These are phyloP conservation scores for Capsicum rhomboideum DNA, from an alignment of 257 asterid genomes.

Conservation along the genomic window DNA sequence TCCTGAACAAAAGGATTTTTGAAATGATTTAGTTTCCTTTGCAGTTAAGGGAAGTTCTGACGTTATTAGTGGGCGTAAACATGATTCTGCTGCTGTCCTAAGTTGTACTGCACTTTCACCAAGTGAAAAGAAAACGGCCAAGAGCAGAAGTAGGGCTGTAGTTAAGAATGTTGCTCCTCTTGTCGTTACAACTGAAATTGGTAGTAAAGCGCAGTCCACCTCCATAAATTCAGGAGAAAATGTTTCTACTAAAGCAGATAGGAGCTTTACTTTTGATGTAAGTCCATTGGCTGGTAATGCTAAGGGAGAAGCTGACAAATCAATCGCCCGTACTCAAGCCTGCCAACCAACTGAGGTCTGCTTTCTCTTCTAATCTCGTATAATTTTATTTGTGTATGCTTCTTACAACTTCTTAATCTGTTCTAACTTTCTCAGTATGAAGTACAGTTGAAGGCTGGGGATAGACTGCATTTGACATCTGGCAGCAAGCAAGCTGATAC, in stretches of 20 bases:
- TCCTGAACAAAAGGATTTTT: background rate
- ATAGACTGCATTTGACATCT: constrained; percentile 40
- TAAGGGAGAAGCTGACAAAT: constrained; percentile 25
- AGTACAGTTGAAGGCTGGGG: constrained; percentile 39
- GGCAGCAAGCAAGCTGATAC: constrained; percentile 34
- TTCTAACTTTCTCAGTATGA: constrained; percentile 2
- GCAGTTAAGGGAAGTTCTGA: constrained; percentile 38
- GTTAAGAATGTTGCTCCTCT: constrained; percentile 20
- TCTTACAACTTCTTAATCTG: background rate
- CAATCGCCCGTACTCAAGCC: constrained; percentile 29
- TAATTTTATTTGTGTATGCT: background rate
- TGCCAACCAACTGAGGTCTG: constrained; percentile 46
- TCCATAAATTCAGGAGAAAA: constrained; percentile 23
- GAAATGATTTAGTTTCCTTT: constrained; percentile 7
- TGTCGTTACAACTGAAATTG: constrained; percentile 1
- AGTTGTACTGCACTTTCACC: constrained; percentile 23
- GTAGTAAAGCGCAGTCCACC: constrained; percentile 3
- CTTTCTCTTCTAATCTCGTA: background rate
- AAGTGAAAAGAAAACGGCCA: constrained; percentile 20
- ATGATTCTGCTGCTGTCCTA: constrained; percentile 18
- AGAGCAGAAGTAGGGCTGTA: constrained; percentile 9
- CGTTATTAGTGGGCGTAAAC: constrained; percentile 25
- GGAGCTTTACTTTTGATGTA: constrained; percentile 48
- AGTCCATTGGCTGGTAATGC: constrained; percentile 31
- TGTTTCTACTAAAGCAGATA: constrained; percentile 38